Conservation (phyloP, 2,329 filamentous ascomycete genomes). For the Keithomyces neogunnii region DNA sequence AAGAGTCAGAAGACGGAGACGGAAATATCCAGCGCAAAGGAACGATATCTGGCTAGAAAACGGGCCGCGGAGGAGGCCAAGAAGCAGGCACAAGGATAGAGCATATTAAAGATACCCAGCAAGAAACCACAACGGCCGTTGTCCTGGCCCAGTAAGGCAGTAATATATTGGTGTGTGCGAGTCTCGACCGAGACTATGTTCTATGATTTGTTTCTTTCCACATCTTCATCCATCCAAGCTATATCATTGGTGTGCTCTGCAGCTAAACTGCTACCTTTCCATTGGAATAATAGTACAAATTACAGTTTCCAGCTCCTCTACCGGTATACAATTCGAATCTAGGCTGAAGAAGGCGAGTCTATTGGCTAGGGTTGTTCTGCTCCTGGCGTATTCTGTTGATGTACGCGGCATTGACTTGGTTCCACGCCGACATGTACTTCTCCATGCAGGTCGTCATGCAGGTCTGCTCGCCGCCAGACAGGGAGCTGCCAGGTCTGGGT, state of each 20-base stretch:
- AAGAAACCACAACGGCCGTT: background rate
- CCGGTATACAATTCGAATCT: background rate
- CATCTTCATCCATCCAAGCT: background rate
- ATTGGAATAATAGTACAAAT: background rate
- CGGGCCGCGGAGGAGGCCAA: constrained; percentile 63
- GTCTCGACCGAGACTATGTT: background rate
- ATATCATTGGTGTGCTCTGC: background rate
- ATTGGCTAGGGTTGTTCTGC: constrained; percentile 22
- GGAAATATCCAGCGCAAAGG: constrained; percentile 70
- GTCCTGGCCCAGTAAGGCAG: background rate
- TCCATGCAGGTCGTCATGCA: constrained; percentile 75
- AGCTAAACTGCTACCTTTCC: background rate
- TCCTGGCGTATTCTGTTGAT: constrained; percentile 55
- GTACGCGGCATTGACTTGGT: constrained; percentile 61
- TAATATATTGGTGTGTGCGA: background rate
- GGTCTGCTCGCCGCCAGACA: constrained; percentile 59
- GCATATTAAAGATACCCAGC: constrained; percentile 6
- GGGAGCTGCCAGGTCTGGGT: constrained; percentile 56
- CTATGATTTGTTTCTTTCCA: background rate
- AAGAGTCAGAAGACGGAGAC: constrained; percentile 73
- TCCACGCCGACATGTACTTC: constrained; percentile 78
- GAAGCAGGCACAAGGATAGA: constrained; percentile 31
- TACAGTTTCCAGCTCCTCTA: background rate
- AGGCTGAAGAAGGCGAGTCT: background rate
- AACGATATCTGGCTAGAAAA: constrained; percentile 72